Base-by-base conservation (phyloP, 768 basidiomycete species). In the Coprinopsis sp. region DNA sequence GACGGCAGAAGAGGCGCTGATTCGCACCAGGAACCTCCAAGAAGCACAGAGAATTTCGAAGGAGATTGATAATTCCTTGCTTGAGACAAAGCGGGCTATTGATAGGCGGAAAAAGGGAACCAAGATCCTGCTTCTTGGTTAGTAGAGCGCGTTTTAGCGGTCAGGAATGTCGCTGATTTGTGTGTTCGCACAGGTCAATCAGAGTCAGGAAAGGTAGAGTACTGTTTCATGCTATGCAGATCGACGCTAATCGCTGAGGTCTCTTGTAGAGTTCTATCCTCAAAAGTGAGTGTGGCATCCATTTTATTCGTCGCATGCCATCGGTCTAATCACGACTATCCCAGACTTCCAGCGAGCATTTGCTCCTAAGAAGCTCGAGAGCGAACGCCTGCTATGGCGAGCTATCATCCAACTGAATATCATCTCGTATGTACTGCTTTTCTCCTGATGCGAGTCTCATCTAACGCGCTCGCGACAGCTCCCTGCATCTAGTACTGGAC, bases 271-370 rank as follows among this genome's bases (percentile, higher is more conserved):
- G 74, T 51, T 71, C 76, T 3, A 67, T 75, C 6, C 49, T 77
- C 36, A 76, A 74, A 56, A 77, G 75, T 77, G 39, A 25, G 63
- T 55, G 16, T 14, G 10, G 6, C 23, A 13, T 22, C 7, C 48
- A 24, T 16, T 23, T 6, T 12, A 8, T 37, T 21, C 36, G n/a
- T n/a, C n/a, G n/a, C n/a, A n/a, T 43, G 29, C 18, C 24, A 21
- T 21, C 25, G 44, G 19, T 51, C 18, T 46, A 29, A 37, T 39
- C 27, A 31, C 22, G 29, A 19, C 12, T 33, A 25, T 27, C 8
- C 16, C 25, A 87, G 84, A 87, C 55, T 86, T 87, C 52, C 82
- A 84, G 57, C 58, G 87, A 6, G 72, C 77, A 0, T 84, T 84
- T 54, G 74, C 79, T 7, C 84, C 83, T 0, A 70, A 68, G 21